Evolutionary conservation across 1,139 yeast species (phyloP), one percentile per base, ranked within the genome.

Genomic region (Diutina catenulata): DNA sequence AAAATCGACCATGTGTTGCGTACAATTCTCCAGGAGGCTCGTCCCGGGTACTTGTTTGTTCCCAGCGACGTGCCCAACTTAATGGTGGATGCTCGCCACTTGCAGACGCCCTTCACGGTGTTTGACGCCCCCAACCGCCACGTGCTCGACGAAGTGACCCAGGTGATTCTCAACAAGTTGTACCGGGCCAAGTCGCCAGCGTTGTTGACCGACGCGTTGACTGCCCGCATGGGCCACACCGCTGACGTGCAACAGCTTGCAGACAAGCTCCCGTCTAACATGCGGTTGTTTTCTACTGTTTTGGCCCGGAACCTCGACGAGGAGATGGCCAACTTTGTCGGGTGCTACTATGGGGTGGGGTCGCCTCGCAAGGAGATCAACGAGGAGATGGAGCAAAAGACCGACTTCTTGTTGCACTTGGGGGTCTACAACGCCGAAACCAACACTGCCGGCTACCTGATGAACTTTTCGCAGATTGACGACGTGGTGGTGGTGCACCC

Each of bases 41-140:
- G 80, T 51, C 95, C 95, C 1, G 95, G 94, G 6, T 84, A 80
- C 51, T 58, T 86, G 41, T 82, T 74, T 51, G 55, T 86, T 33
- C 95, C 95, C 2, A 63, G 71, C 32, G 88, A 84, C 51, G 57
- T 81, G 49, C 75, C 78, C 8, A 72, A 72, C 47, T 49, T 61
- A 33, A 46, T 59, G 33, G 75, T 82, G 13, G 62, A 71, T 18
- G 50, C 60, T 5, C 46, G 57, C 5, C 53, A 62, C 40, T 55
- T 59, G 39, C 44, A 40, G 20, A 37, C 42, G 47, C 49, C 62
- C 28, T 47, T 59, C 49, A 39, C 54, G 41, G 38, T 50, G 10
- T 51, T 55, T 24, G 53, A 59, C 31, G 40, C 42, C 36, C 39
- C 15, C 26, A 29, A 53, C 33, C 55, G 55, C 3, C 48, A 48